A percentile compares a stretch with the other conserved stretches of the same genome.
phyloP scores from a whole-genome alignment of 495 filamentous ascomycete genomes.

The Aspergillus affinis region DNA sequence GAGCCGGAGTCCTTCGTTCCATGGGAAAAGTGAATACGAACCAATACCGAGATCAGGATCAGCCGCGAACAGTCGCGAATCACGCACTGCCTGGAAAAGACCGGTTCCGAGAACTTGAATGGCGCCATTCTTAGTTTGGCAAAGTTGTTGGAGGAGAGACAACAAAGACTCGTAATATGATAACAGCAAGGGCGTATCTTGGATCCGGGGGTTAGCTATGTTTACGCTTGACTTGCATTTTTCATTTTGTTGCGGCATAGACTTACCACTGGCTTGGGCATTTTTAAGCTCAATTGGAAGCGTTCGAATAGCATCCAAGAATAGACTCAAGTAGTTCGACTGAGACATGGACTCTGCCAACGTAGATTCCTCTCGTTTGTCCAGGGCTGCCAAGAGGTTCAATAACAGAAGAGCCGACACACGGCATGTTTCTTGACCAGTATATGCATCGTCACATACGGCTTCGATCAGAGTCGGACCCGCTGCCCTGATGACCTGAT shows the following conservation, averaged over 20 bases:
- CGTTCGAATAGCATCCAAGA: slow-evolving; percentile 77
- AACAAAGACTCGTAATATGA: slow-evolving; percentile 75
- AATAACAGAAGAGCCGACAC: slow-evolving; percentile 79
- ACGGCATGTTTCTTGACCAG: slow-evolving; percentile 75
- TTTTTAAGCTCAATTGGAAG: slow-evolving; percentile 64
- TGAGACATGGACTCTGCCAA: slow-evolving; percentile 76
- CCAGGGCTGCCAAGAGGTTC: slow-evolving; percentile 66
- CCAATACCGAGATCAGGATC: slow-evolving; percentile 91
- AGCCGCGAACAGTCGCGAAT: slow-evolving; percentile 78
- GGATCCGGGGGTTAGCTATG: slow-evolving; percentile 17
- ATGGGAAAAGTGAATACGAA: slow-evolving; percentile 35
- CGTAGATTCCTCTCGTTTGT: slow-evolving; percentile 62
- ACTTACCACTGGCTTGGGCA: slow-evolving; percentile 51
- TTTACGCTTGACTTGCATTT: neutral
- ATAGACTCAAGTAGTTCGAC: slow-evolving; percentile 84
- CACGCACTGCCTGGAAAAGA: slow-evolving; percentile 78
- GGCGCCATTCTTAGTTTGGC: slow-evolving; percentile 76
- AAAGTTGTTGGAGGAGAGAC: slow-evolving; percentile 78
- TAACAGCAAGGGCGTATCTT: slow-evolving; percentile 55
- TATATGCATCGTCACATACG: slow-evolving; percentile 90
- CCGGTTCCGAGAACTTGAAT: slow-evolving; percentile 80
- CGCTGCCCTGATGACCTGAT: slow-evolving; percentile 70
- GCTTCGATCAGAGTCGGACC: slow-evolving; percentile 80
- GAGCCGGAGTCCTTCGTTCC: neutral
- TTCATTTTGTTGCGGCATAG: slow-evolving; percentile 2